Evolutionary conservation across 371 early-diverging fungal species (phyloP), one percentile per base, ranked within the genome.

Genomic region (Funneliformis caledonium): DNA sequence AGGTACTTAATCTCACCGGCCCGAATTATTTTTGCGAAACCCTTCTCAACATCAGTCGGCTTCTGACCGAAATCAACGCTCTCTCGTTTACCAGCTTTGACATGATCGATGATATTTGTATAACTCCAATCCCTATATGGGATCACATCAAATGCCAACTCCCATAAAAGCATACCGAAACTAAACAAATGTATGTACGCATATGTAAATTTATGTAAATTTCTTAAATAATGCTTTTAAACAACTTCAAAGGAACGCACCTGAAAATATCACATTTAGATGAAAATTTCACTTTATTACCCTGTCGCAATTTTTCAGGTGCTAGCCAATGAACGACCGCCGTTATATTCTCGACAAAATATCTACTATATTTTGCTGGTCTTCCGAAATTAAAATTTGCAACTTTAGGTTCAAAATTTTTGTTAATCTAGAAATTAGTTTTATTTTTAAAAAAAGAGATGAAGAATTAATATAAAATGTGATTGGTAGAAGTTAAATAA

Each of bases 261-360:
- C 77, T 77, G 56, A 77, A 79, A 31, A 79, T 79, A 59, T 79
- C 80, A 60, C 80, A 79, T 79, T 79, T 64, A 8, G 45, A 45
- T 26, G 80, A 68, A 59, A 47, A 79, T 61, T 76, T 45, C 31
- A 37, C 19, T 67, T 50, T 52, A 11, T 43, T 64, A 1, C 56
- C 52, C 7, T 68, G 26, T 11, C 50, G 6, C n/a, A 79, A 59
- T 50, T 79, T 69, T 47, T 79, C 80, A n/a, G 80, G 80, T 7
- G 80, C 80, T 12, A 79, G n/a, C 80, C 80, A 79, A 60, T 68
- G 80, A 14, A 70, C 70, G n/a, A 70, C 45, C 2, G 69, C 45
- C 7, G 37, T 50, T 42, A 65, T 42, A 60, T 50, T 42, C 31
- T 72, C 52, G 31, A 50, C 72, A 72, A 64, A 62, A 45, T 43